A percentile compares a stretch with the other conserved stretches of the same genome.
These are phyloP conservation scores for Fomitiporia mediterranea DNA, from an alignment of 1,284 basidiomycete genomes.

Conservation along the genomic window DNA sequence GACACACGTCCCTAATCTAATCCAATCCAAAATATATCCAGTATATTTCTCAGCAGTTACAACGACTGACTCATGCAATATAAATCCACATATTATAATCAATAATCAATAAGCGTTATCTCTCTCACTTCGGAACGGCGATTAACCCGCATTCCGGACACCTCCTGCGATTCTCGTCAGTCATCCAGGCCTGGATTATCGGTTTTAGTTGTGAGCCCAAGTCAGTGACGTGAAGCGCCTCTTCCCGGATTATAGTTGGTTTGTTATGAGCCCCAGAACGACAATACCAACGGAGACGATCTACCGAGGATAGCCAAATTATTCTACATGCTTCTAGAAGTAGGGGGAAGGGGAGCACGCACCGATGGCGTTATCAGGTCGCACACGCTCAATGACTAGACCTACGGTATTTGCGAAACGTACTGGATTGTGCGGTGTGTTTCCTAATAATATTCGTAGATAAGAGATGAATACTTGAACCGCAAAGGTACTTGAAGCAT, in stretches of 20 bases:
- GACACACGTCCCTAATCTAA: too few species aligned
- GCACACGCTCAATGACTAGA: slow-evolving; percentile 89
- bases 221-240: slow-evolving; percentile 85
- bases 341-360: slow-evolving; percentile 19
- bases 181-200: slow-evolving; percentile 77
- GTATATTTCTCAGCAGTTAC: too few species aligned
- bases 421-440: slow-evolving; percentile 94
- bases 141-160: slow-evolving; percentile 42
- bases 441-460: slow-evolving; percentile 45
- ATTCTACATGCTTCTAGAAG: slow-evolving; percentile 3
- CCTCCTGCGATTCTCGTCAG: slow-evolving; percentile 35
- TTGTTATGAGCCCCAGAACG: slow-evolving; percentile 57
- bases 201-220: slow-evolving; percentile 94
- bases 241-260: slow-evolving; percentile 85
- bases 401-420: slow-evolving; percentile 90
- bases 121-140: slow-evolving; percentile 32
- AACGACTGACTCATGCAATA: too few species aligned
- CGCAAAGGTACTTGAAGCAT: slow-evolving; percentile 23
- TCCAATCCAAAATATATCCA: too few species aligned
- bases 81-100: not conserved
- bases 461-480: not conserved
- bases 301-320: slow-evolving; percentile 37
- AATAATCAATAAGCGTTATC: not conserved
- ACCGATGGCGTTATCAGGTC: slow-evolving; percentile 65
- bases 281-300: slow-evolving; percentile 95